Conservation (phyloP, 768 basidiomycete species). For the Cyclocybe cylindracea region DNA sequence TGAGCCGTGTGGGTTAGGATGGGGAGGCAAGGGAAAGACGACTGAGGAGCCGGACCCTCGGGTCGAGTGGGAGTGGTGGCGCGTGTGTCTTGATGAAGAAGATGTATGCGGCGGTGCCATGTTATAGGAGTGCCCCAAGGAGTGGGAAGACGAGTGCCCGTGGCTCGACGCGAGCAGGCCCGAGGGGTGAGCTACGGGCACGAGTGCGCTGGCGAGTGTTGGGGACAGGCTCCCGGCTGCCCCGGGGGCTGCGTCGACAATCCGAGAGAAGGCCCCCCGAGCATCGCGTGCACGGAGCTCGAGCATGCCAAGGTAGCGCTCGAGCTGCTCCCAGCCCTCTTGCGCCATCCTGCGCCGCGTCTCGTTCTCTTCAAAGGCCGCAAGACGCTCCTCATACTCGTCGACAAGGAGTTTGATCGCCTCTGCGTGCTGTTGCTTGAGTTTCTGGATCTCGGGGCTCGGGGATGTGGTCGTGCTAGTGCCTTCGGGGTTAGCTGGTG, state of each 20-base stretch:
- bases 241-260: conserved; percentile 46
- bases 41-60: too few species aligned
- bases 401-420: conserved; percentile 34
- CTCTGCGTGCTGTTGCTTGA: conserved; percentile 22
- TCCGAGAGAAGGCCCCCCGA: conserved; percentile 44
- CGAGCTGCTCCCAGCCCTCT: conserved; percentile 53
- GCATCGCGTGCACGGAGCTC: conserved; percentile 52
- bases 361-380: conserved; percentile 56
- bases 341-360: conserved; percentile 42
- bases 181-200: neutral
- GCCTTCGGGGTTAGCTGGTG: too few species aligned
- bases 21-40: neutral
- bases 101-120: too few species aligned
- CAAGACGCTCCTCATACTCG: conserved; percentile 50
- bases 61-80: too few species aligned
- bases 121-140: too few species aligned
- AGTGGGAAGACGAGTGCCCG: too few species aligned
- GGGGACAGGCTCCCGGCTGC: neutral
- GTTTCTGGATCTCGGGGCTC: conserved; percentile 10
- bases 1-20: neutral
- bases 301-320: conserved; percentile 43
- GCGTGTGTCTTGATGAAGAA: too few species aligned
- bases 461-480: too few species aligned
- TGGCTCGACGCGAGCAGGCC: too few species aligned
- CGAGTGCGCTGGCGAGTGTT: neutral